A percentile compares a stretch with the other conserved stretches of the same genome.
These are phyloP conservation scores for Metschnikowia hibisci DNA, from an alignment of 805 yeast genomes.

Conservation along the genomic window DNA sequence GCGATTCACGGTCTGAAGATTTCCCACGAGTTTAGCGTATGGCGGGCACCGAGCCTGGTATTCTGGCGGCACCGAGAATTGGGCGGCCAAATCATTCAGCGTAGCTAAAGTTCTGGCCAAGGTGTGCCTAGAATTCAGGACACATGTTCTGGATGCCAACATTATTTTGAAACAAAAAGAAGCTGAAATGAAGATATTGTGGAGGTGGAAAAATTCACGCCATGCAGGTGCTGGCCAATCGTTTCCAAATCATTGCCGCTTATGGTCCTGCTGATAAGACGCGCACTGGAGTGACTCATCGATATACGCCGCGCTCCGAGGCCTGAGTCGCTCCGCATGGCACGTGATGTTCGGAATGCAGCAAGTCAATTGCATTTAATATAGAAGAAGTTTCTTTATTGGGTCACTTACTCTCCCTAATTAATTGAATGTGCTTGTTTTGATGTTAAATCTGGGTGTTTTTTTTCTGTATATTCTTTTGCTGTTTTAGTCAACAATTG, in stretches of 20 bases:
- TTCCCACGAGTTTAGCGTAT: conserved; percentile 66
- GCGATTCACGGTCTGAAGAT: conserved; percentile 58
- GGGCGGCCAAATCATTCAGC: conserved; percentile 20
- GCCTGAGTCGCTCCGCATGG: background rate
- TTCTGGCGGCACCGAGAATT: conserved; percentile 51
- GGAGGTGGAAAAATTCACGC: conserved; percentile 1
- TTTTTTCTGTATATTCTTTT: no score
- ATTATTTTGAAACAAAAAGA: conserved; percentile 3
- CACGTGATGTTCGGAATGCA: background rate
- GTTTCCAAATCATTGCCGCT: conserved; percentile 10
- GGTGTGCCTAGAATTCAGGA: conserved; percentile 8
- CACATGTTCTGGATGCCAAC: conserved; percentile 16
- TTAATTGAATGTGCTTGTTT: no score
- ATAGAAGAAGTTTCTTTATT: no score
- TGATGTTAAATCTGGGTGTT: no score
- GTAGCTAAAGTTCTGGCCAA: conserved; percentile 31
- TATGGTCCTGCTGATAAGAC: conserved; percentile 14
- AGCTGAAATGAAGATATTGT: background rate
- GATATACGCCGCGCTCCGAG: conserved; percentile 4
- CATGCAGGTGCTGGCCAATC: conserved; percentile 12
- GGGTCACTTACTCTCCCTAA: no score
- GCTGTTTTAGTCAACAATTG: no score
- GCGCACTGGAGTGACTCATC: conserved; percentile 4
- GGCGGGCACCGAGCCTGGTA: conserved; percentile 80
- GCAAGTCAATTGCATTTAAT: no score